Conservation (phyloP, 2,329 filamentous ascomycete genomes). For the Triangularia setosa region DNA sequence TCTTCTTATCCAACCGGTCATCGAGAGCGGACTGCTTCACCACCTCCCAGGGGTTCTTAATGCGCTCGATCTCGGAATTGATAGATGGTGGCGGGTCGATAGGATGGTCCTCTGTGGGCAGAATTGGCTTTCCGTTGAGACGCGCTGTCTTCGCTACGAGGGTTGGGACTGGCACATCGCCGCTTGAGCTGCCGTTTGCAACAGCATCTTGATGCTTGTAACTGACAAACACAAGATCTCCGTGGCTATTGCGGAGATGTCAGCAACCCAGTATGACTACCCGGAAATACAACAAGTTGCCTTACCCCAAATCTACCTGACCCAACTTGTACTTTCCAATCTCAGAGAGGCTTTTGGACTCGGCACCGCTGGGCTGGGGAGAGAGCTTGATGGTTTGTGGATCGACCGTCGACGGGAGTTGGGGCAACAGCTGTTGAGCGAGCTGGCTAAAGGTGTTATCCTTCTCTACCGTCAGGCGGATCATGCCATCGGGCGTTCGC, state of each 20-base stretch:
- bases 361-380: slow-evolving; percentile 55
- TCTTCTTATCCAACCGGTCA: slow-evolving; percentile 76
- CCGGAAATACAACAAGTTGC: not conserved
- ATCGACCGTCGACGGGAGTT: slow-evolving; percentile 60
- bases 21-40: slow-evolving; percentile 86
- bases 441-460: slow-evolving; percentile 68
- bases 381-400: slow-evolving; percentile 57
- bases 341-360: slow-evolving; percentile 56
- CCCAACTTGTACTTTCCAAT: slow-evolving; percentile 53
- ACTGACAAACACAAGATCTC: slow-evolving; percentile 83
- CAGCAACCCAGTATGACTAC: not conserved
- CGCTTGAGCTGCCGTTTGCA: slow-evolving; percentile 38
- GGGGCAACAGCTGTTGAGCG: slow-evolving; percentile 51
- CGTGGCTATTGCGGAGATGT: slow-evolving; percentile 57
- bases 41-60: slow-evolving; percentile 90
- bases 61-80: slow-evolving; percentile 54
- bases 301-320: slow-evolving; percentile 58
- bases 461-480: slow-evolving; percentile 74
- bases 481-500: slow-evolving; percentile 88
- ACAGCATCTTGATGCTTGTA: slow-evolving; percentile 62
- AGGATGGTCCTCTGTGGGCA: slow-evolving; percentile 63
- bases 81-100: slow-evolving; percentile 54
- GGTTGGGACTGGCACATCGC: slow-evolving; percentile 34
- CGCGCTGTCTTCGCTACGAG: slow-evolving; percentile 53
- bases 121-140: slow-evolving; percentile 73